A percentile compares a stretch with the other conserved stretches of the same genome.
Evolutionary conservation across 2,329 filamentous ascomycete genomes (phyloP).

Genomic region (Capronia americana): DNA sequence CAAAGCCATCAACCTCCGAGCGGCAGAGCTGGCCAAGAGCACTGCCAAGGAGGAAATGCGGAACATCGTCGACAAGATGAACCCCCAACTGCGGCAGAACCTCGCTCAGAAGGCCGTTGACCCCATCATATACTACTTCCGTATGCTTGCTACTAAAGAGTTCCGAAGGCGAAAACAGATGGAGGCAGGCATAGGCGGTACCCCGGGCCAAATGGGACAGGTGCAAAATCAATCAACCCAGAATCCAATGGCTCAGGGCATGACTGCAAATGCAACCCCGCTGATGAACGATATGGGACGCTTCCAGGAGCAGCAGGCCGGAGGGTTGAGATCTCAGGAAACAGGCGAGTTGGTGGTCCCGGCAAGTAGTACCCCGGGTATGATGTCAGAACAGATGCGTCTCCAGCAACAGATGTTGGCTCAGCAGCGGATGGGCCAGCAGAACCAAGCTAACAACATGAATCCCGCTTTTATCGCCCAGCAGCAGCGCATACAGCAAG

Average conservation of each 20-base stretch:
- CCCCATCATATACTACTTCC: conserved; percentile 59
- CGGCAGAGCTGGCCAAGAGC: conserved; percentile 55
- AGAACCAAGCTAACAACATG: conserved; percentile 45
- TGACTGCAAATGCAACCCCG: conserved; percentile 27
- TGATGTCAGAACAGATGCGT: conserved; percentile 50
- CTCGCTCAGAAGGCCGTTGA: conserved; percentile 55
- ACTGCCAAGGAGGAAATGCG: conserved; percentile 54
- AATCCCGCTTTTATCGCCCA: conserved; percentile 52
- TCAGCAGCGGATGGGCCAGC: conserved; percentile 49
- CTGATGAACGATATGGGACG: conserved; percentile 58
- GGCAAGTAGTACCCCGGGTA: conserved; percentile 62
- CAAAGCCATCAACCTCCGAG: conserved; percentile 52
- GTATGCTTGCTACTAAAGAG: conserved; percentile 54
- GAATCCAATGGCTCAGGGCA: conserved; percentile 35
- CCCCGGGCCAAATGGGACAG: conserved; percentile 26
- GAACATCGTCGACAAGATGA: conserved; percentile 57
- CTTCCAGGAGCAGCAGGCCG: conserved; percentile 66
- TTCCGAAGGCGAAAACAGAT: conserved; percentile 45
- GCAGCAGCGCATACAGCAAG: conserved; percentile 53
- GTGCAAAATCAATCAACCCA: conserved; percentile 38
- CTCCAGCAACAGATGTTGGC: conserved; percentile 52
- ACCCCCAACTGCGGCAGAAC: conserved; percentile 55
- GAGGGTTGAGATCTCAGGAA: conserved; percentile 66
- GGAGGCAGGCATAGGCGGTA: conserved; percentile 30
- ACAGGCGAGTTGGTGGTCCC: conserved; percentile 69